Percentiles rank a stretch among this genome's conserved stretches.
Evolutionary conservation across 2,329 filamentous ascomycete genomes (phyloP).

Genomic region (Colletotrichum graminicola): DNA sequence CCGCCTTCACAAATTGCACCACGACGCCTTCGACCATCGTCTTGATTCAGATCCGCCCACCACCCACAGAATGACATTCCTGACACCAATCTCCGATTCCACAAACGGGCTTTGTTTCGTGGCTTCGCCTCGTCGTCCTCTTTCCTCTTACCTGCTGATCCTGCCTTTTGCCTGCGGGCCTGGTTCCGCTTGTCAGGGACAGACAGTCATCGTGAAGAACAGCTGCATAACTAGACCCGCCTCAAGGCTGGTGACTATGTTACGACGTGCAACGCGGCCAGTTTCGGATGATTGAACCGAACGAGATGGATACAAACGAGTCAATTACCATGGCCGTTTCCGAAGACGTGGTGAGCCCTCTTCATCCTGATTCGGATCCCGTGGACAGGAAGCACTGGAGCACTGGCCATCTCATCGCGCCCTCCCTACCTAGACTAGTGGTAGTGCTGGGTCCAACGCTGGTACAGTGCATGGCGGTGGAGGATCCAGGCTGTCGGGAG

Average conservation of each 20-base stretch:
- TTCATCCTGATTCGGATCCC: constrained; percentile 31
- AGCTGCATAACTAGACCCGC: background rate
- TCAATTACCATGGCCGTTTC: background rate
- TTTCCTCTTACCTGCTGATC: background rate
- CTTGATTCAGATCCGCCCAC: background rate
- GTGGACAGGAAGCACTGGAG: constrained; percentile 36
- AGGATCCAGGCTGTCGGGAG: constrained; percentile 22
- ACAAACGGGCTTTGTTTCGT: constrained; percentile 29
- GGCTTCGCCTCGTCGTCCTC: constrained; percentile 14
- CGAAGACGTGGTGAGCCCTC: background rate
- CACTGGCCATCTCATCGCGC: constrained; percentile 24
- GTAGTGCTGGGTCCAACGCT: constrained; percentile 13
- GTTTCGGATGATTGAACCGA: background rate
- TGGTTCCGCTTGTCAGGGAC: constrained; percentile 26
- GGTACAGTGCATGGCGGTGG: constrained; percentile 6
- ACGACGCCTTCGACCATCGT: constrained; percentile 25
- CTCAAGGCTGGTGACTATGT: constrained; percentile 6
- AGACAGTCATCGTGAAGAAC: background rate
- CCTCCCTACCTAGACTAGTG: constrained; percentile 9
- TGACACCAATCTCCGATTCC: constrained; percentile 13
- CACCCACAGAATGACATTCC: constrained; percentile 7
- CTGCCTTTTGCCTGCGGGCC: constrained; percentile 17
- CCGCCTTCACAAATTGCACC: background rate
- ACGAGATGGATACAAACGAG: background rate
- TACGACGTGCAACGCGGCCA: constrained; percentile 12